Evolutionary conservation across 139 green algal species (phyloP).

Genomic region (Chlamydomonas sphaeroides): DNA sequence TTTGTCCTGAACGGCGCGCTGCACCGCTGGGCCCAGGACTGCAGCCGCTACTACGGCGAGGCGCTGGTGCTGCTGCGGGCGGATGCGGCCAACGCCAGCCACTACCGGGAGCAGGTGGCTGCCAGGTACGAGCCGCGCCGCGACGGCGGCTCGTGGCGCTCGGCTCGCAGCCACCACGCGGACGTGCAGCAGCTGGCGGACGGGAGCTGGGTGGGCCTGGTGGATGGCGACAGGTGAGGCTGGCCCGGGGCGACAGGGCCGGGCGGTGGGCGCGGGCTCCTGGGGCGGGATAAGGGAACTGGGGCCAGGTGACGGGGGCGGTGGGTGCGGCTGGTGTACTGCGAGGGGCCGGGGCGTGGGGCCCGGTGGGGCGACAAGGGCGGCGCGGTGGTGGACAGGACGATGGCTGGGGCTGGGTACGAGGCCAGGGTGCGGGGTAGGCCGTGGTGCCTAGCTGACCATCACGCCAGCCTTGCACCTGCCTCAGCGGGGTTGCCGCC

Average conservation of each 20-base stretch:
- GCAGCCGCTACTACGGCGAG: constrained; percentile 27
- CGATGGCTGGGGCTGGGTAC: not conserved
- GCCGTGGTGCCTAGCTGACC: no score
- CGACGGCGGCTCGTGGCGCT: not conserved
- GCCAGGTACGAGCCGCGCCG: constrained; percentile 1
- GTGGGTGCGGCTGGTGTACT: no score
- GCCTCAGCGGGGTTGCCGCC: no score
- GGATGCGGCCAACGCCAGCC: not conserved
- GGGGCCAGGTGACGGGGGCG: no score
- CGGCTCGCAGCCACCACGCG: constrained; percentile 14
- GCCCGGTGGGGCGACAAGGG: not conserved
- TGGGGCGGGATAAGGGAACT: no score
- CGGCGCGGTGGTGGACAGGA: no score
- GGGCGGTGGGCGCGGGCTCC: no score
- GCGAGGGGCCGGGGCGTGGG: no score
- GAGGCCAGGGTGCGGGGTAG: no score
- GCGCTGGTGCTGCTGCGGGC: constrained; percentile 16
- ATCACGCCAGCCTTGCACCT: no score
- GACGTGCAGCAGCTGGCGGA: constrained; percentile 24
- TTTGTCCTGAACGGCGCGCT: constrained; percentile 1
- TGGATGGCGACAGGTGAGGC: constrained; percentile 27
- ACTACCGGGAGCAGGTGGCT: not conserved
- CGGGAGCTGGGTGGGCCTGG: constrained; percentile 18
- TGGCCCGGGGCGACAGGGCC: not conserved
- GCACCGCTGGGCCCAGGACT: constrained; percentile 42